Percentiles rank a stretch among this genome's conserved stretches.
phyloP scores from a whole-genome alignment of 768 basidiomycete genomes.

The Mycena crocata region DNA sequence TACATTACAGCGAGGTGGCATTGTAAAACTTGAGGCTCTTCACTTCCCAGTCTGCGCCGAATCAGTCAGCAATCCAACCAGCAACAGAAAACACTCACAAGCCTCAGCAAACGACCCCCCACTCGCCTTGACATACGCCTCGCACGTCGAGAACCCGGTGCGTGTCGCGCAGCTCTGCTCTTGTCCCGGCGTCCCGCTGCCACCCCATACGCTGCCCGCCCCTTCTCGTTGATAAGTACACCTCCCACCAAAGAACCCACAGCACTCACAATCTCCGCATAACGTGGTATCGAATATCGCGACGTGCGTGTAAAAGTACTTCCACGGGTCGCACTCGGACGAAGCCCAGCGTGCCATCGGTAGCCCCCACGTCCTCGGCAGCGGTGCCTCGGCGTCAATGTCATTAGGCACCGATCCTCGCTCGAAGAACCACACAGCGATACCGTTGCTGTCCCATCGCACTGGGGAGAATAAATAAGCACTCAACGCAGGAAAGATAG shows the following conservation, averaged over 20 bases:
- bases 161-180: conserved; percentile 84
- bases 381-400: conserved; percentile 77
- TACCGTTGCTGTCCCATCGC: conserved; percentile 82
- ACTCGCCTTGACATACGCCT: conserved; percentile 77
- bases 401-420: conserved; percentile 81
- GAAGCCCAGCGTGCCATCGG: conserved; percentile 88
- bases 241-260: background rate
- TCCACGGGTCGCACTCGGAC: conserved; percentile 76
- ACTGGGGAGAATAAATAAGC: conserved; percentile 50
- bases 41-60: conserved; percentile 81
- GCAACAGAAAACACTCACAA: conserved; percentile 64
- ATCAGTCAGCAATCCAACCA: conserved; percentile 15
- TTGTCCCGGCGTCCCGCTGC: conserved; percentile 84
- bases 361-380: conserved; percentile 80
- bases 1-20: conserved; percentile 15
- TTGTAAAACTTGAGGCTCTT: conserved; percentile 76
- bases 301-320: conserved; percentile 82
- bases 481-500: conserved; percentile 15
- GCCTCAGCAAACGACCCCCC: conserved; percentile 81
- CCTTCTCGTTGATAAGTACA: background rate
- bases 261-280: conserved; percentile 76
- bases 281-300: conserved; percentile 90
- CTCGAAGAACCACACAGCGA: conserved; percentile 87
- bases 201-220: conserved; percentile 85
- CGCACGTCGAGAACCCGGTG: conserved; percentile 87